Conservation (phyloP, 2,329 filamentous ascomycete species). For the Didymellaceae sp. region DNA sequence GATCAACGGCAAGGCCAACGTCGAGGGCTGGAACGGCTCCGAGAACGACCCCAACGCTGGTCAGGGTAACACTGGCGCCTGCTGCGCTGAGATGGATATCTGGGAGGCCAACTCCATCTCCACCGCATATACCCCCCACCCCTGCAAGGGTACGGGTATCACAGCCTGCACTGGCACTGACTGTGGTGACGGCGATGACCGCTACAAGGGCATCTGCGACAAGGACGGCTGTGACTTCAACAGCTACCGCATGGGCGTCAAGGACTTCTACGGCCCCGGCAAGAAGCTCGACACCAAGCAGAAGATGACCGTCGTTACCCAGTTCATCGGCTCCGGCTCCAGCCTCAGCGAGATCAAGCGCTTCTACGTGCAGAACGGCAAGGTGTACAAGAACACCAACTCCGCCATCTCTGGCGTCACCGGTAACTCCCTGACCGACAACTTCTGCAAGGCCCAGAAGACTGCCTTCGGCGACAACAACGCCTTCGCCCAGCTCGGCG, state of each 20-base stretch:
- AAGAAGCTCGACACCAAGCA: constrained; percentile 54
- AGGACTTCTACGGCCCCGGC: constrained; percentile 66
- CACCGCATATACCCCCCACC: constrained; percentile 70
- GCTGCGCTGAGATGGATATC: constrained; percentile 73
- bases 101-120: constrained; percentile 74
- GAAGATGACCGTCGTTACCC: constrained; percentile 59
- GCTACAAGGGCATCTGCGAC: constrained; percentile 70
- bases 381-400: constrained; percentile 55
- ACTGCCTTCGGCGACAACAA: constrained; percentile 61
- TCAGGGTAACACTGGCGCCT: constrained; percentile 62
- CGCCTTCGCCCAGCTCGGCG: constrained; percentile 62
- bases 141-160: constrained; percentile 62
- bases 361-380: constrained; percentile 59
- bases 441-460: constrained; percentile 65
- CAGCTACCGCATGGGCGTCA: constrained; percentile 68
- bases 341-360: constrained; percentile 56
- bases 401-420: constrained; percentile 54
- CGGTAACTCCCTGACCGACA: constrained; percentile 62
- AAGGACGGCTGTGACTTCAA: constrained; percentile 71
- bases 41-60: constrained; percentile 62
- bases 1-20: constrained; percentile 61
- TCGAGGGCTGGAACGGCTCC: constrained; percentile 60
- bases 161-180: constrained; percentile 58
- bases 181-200: constrained; percentile 53
- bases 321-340: constrained; percentile 55